Percentiles rank a stretch among this genome's conserved stretches.
Conservation (phyloP, 352 stramenopile genomes). For the Pythium aristosporum region DNA sequence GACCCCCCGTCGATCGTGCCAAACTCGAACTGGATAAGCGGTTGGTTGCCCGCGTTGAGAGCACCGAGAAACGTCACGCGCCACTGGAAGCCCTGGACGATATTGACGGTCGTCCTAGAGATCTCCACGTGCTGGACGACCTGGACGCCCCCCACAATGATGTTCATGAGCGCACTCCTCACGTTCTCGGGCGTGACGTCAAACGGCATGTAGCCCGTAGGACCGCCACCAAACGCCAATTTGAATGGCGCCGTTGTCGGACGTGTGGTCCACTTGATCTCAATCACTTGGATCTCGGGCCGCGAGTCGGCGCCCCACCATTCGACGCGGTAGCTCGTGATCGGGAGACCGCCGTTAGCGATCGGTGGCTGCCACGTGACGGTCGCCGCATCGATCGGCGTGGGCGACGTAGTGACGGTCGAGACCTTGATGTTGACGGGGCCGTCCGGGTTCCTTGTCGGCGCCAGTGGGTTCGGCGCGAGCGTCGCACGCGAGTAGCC, state of each 20-base stretch:
- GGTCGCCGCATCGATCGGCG: slow-evolving; percentile 54
- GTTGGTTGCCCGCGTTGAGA: slow-evolving; percentile 41
- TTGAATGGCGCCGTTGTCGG: slow-evolving; percentile 56
- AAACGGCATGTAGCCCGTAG: slow-evolving; percentile 66
- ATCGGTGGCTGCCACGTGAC: slow-evolving; percentile 74
- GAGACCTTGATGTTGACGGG: slow-evolving; percentile 62
- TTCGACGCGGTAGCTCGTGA: slow-evolving; percentile 84
- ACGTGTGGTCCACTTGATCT: slow-evolving; percentile 72
- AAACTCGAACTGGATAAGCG: slow-evolving; percentile 61
- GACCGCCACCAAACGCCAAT: slow-evolving; percentile 77
- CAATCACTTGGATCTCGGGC: slow-evolving; percentile 82
- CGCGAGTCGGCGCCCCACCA: slow-evolving; percentile 62
- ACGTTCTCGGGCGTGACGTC: slow-evolving; percentile 81
- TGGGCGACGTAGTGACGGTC: slow-evolving; percentile 40
- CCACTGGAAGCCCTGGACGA: slow-evolving; percentile 62
- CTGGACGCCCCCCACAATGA: slow-evolving; percentile 37
- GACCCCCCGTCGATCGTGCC: slow-evolving; percentile 24
- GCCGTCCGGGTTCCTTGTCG: slow-evolving; percentile 44
- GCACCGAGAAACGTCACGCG: slow-evolving; percentile 32
- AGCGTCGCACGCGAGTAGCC: slow-evolving; percentile 65
- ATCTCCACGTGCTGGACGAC: slow-evolving; percentile 45
- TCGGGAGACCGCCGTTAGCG: slow-evolving; percentile 47
- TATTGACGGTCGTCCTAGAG: slow-evolving; percentile 43
- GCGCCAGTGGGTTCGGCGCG: slow-evolving; percentile 53
- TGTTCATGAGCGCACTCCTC: slow-evolving; percentile 86